Base-by-base conservation (phyloP, 805 yeast genomes). In the Spathaspora passalidarum region DNA sequence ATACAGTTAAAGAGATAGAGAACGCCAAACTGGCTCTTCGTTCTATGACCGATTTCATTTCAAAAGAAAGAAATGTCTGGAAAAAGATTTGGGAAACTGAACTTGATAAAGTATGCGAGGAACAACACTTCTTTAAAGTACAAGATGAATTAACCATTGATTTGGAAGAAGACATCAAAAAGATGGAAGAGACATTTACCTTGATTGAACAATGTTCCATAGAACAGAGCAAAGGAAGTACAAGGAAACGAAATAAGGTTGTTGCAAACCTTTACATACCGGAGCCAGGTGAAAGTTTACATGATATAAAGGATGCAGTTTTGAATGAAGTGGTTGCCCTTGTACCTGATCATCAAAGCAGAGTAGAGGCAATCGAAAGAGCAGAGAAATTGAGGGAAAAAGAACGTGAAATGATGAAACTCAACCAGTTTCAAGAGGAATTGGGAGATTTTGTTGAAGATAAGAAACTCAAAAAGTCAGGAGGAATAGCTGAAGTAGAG, bases 1-100 rank as follows among this genome's bases (percentile, higher is more conserved):
- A 74, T 17, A 85, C 92, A 1, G 59, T 75, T 6, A 80, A 80
- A 52, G 96, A 91, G 50, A 73, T 94, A 19, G 66, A 57, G 3
- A 70, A 66, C 1, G 91, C 95, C 0, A 76, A 78, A 45, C 40
- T 56, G 0, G 76, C 77, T 14, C 71, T 92, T 37, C 63, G 63
- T 1, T 63, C 63, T 2, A 77, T 90, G 76, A 73, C 76, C n/a
- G 66, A 66, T 4, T 89, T 80, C 56, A 83, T 94, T 34, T 56
- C 64, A 1, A 69, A 72, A 4, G 98, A 90, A 59, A 86, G 86
- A 52, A 84, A 90, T 5, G 81, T 80, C 25, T 90, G 98, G 96
- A 87, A 88, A 59, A 80, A 80, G 53, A 84, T 88, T 7, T 92
- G 99, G 97, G 97, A 91, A 60, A 71, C 84, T 4, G 97, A 90